Evolutionary conservation across 2,329 filamentous ascomycete genomes (phyloP).

Genomic region (Aspergillus versicolor): DNA sequence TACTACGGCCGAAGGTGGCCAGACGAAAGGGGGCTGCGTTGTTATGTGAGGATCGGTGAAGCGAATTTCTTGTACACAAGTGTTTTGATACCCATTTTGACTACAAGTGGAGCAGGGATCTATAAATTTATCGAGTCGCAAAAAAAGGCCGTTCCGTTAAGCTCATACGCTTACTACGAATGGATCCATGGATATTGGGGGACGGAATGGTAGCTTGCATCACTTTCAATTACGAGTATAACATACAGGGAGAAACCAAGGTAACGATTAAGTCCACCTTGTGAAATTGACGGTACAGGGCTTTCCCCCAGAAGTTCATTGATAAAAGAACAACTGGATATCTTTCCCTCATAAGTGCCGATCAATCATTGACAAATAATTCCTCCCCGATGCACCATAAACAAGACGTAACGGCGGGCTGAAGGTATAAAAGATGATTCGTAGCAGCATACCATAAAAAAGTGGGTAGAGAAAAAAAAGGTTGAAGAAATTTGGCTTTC

Average conservation of each 20-base stretch:
- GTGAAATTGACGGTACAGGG: constrained; percentile 78
- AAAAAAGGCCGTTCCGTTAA: no score
- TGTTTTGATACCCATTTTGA: constrained; percentile 13
- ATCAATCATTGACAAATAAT: constrained; percentile 56
- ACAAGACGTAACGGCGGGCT: constrained; percentile 28
- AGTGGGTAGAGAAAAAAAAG: constrained; percentile 23
- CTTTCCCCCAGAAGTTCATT: constrained; percentile 75
- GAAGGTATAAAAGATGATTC: constrained; percentile 18
- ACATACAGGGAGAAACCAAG: constrained; percentile 53
- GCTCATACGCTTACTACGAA: background rate
- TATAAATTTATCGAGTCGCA: no score
- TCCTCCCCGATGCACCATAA: constrained; percentile 35
- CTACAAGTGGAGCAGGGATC: background rate
- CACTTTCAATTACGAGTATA: constrained; percentile 38
- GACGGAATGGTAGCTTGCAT: constrained; percentile 32
- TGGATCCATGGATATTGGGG: background rate
- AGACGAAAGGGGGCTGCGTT: constrained; percentile 44
- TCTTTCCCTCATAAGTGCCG: constrained; percentile 99
- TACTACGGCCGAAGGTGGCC: constrained; percentile 54
- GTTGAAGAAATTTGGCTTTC: constrained; percentile 26
- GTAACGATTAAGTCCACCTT: constrained; percentile 88
- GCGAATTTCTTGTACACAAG: background rate
- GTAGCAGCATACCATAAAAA: constrained; percentile 27
- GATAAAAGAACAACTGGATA: constrained; percentile 61
- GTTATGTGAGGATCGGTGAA: constrained; percentile 33